Evolutionary conservation across 805 yeast genomes (phyloP), one percentile per base, ranked within the genome.

Genomic region (Komagataella populi): DNA sequence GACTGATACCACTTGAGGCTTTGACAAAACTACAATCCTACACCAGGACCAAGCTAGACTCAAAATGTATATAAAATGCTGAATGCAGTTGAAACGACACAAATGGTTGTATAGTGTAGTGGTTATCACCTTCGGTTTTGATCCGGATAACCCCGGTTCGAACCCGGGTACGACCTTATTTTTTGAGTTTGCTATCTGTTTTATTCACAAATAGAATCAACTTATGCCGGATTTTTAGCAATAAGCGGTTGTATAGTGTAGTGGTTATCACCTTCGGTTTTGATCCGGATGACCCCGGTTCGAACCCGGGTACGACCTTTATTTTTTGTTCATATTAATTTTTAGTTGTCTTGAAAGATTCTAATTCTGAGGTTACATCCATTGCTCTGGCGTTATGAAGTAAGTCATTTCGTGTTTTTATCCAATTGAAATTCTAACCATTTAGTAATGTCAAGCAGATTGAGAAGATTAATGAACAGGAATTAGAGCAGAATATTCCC

Each of bases 71-170:
- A 30, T 30, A 30, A 0, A 10, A 14, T 8, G 1, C 10, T 30
- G 14, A 30, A 4, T 10, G 14, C 12, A 4, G 1, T 10, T 30
- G 39, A 30, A 30, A 6, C 39, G 39, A 10, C 39, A 30, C 39
- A 30, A 30, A 30, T 48, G 70, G 69, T 66, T 65, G 64, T 78
- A 77, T 80, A 78, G 84, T 80, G 84, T 80, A 80, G 84, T 78
- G 84, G 84, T 80, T 78, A 80, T 80, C 84, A 80, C 85, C 72
- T 73, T 78, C 78, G 84, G 84, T 80, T 80, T 76, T 80, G 85
- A 80, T 80, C 85, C 85, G 77, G 67, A 72, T 80, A 78, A 80
- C 85, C 84, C 84, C 84, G 78, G 85, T 80, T 80, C 86, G 85
- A 80, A 78, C 78, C 85, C 84, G 85, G 85, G 85, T 76, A 78